Evolutionary conservation across 1,284 basidiomycete species (phyloP).

Genomic region (Ceratobasidium sp.): DNA sequence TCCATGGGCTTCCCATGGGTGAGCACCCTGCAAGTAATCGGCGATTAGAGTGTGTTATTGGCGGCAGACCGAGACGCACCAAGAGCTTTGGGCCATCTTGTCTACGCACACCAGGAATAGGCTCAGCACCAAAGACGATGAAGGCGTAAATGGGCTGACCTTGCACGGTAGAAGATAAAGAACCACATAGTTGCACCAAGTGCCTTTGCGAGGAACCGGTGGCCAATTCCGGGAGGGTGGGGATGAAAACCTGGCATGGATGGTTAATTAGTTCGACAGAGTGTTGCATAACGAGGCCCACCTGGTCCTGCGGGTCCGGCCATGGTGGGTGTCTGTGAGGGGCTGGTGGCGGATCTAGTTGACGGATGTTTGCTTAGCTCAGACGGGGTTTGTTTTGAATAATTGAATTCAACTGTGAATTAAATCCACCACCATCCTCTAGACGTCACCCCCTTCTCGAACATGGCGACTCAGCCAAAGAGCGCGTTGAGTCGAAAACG

Average conservation of each 20-base stretch:
- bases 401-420: slow-evolving; percentile 7
- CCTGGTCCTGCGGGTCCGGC: slow-evolving; percentile 37
- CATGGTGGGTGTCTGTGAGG: slow-evolving; percentile 27
- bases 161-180: slow-evolving; percentile 94
- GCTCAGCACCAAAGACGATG: slow-evolving; percentile 5
- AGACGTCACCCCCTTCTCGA: slow-evolving; percentile 3
- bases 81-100: slow-evolving; percentile 62
- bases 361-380: slow-evolving; percentile 30
- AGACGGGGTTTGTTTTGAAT: slow-evolving; percentile 38
- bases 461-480: slow-evolving; percentile 35
- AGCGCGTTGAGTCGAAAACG: slow-evolving; percentile 11
- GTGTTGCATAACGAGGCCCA: neutral
- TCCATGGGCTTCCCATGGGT: slow-evolving; percentile 63
- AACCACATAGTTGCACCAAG: slow-evolving; percentile 96
- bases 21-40: slow-evolving; percentile 56
- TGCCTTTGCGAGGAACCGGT: slow-evolving; percentile 83
- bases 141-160: slow-evolving; percentile 65
- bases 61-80: slow-evolving; percentile 52
- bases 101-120: slow-evolving; percentile 50
- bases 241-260: slow-evolving; percentile 76
- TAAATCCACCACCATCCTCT: slow-evolving; percentile 13
- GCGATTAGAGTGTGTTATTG: neutral
- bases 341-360: slow-evolving; percentile 21
- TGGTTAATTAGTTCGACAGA: neutral
- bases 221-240: slow-evolving; percentile 79